Evolutionary conservation across 352 stramenopile genomes (phyloP).

Genomic region (Pythium rhizo-oryzae): DNA sequence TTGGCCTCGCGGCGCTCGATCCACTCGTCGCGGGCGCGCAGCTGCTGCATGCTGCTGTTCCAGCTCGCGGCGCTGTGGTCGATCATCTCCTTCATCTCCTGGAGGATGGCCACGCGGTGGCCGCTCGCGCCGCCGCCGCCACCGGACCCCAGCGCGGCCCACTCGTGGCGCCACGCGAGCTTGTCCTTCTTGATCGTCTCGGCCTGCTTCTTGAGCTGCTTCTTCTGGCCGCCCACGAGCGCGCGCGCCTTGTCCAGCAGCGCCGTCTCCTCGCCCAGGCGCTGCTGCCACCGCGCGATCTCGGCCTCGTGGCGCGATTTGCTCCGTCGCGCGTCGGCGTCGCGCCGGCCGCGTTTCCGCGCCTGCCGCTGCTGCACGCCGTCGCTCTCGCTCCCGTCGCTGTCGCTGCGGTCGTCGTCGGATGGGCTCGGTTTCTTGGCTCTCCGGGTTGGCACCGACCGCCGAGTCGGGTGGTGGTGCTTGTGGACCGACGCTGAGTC

Average conservation of each 20-base stretch:
- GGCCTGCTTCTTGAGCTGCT: conserved; percentile 51
- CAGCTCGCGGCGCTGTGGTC: conserved; percentile 49
- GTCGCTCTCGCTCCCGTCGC: background rate
- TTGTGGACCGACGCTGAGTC: background rate
- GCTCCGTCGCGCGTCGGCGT: background rate
- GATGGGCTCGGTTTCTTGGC: background rate
- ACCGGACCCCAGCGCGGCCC: conserved; percentile 17
- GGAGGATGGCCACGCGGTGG: conserved; percentile 39
- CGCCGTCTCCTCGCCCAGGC: conserved; percentile 47
- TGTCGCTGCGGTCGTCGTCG: background rate
- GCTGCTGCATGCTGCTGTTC: conserved; percentile 49
- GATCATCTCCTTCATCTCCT: conserved; percentile 68
- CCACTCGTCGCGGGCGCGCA: conserved; percentile 55
- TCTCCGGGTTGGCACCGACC: background rate
- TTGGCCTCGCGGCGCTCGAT: conserved; percentile 52
- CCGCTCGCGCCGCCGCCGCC: background rate
- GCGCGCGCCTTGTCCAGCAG: conserved; percentile 49
- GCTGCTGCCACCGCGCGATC: conserved; percentile 41
- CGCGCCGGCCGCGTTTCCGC: conserved; percentile 1
- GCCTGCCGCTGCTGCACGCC: conserved; percentile 15
- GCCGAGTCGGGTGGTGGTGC: background rate
- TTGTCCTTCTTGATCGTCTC: conserved; percentile 60
- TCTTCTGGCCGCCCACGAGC: conserved; percentile 49
- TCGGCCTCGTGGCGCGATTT: conserved; percentile 11
- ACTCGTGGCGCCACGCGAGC: conserved; percentile 47